Evolutionary conservation across 2,329 filamentous ascomycete species (phyloP).

Genomic region (Talaromyces marneffei): DNA sequence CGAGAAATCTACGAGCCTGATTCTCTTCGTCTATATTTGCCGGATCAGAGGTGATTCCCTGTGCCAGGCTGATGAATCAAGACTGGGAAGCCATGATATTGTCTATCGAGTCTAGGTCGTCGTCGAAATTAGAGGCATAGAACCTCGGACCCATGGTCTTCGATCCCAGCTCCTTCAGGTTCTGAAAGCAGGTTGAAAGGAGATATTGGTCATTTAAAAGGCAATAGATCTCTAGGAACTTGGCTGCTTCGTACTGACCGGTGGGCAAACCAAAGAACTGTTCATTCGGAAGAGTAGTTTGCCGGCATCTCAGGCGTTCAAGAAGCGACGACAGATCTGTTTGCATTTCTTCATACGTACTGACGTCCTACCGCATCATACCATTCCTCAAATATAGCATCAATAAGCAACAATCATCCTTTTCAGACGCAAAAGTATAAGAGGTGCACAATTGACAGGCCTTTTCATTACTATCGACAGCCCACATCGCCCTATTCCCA

Average conservation of each 20-base stretch:
- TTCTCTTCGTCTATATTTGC: background rate
- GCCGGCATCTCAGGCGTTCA: background rate
- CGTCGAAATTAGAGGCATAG: background rate
- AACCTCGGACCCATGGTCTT: background rate
- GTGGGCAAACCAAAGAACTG: background rate
- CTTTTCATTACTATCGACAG: background rate
- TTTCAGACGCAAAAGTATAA: slow-evolving; percentile 11
- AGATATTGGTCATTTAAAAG: slow-evolving; percentile 10
- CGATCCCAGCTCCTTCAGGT: background rate
- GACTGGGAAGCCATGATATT: slow-evolving; percentile 1
- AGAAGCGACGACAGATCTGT: background rate
- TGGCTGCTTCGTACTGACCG: background rate
- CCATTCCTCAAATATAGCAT: background rate
- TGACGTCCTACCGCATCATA: background rate
- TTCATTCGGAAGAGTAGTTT: background rate
- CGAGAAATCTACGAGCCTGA: background rate
- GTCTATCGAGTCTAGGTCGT: slow-evolving; percentile 5
- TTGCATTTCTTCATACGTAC: background rate
- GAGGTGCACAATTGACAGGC: slow-evolving; percentile 9
- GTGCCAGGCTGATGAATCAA: background rate
- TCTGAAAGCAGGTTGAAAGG: background rate
- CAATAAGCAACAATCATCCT: slow-evolving; percentile 7
- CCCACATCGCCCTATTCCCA: slow-evolving; percentile 11
- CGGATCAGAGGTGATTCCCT: background rate
- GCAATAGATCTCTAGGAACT: background rate